A percentile compares a stretch with the other conserved stretches of the same genome.
phyloP scores from a whole-genome alignment of 805 yeast genomes.

The Saccharomycopsis sp. region DNA sequence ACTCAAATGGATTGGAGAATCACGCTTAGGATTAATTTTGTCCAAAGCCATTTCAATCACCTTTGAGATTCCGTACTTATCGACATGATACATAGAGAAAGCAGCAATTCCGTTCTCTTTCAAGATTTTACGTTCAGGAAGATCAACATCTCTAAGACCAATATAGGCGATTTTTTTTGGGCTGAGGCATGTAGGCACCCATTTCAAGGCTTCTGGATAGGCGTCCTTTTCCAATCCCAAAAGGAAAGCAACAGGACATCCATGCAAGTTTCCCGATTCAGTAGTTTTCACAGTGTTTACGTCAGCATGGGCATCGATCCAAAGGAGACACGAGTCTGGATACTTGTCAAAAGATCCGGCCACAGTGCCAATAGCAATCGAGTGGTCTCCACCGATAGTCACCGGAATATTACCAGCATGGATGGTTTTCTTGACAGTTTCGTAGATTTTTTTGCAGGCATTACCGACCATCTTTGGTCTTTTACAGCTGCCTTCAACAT shows the following conservation, averaged over 20 bases:
- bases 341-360: slow-evolving; percentile 70
- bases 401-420: slow-evolving; percentile 53
- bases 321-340: slow-evolving; percentile 84
- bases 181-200: slow-evolving; percentile 71
- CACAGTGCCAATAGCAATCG: slow-evolving; percentile 90
- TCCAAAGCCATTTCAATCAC: slow-evolving; percentile 90
- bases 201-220: slow-evolving; percentile 67
- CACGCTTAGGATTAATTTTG: slow-evolving; percentile 63
- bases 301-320: slow-evolving; percentile 99
- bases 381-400: slow-evolving; percentile 95
- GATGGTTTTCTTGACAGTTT: slow-evolving; percentile 50
- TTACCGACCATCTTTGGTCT: slow-evolving; percentile 73
- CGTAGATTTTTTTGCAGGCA: slow-evolving; percentile 57
- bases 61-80: slow-evolving; percentile 84
- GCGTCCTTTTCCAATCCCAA: slow-evolving; percentile 68
- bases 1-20: slow-evolving; percentile 77
- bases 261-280: slow-evolving; percentile 87
- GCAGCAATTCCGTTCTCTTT: slow-evolving; percentile 71
- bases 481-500: slow-evolving; percentile 49
- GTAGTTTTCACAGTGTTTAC: slow-evolving; percentile 83
- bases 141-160: slow-evolving; percentile 91
- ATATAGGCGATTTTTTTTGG: slow-evolving; percentile 78
- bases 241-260: slow-evolving; percentile 90
- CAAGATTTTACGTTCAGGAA: slow-evolving; percentile 72
- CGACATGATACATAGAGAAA: slow-evolving; percentile 92